Evolutionary conservation across 306 rosid species (phyloP), one percentile per base, ranked within the genome.

Genomic region (Quercus wislizeni): DNA sequence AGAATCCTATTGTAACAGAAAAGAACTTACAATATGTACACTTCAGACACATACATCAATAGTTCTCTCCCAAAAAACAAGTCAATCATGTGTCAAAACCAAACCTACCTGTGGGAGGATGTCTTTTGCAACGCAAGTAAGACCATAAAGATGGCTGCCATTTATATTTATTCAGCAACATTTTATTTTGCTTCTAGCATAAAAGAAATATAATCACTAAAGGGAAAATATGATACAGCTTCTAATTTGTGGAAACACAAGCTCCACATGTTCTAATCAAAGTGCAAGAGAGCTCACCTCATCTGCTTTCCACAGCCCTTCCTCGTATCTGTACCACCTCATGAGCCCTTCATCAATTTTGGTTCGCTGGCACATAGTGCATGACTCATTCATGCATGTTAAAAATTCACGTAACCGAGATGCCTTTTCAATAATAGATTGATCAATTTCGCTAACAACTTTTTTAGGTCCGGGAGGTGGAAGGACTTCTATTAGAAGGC

Each of bases 311-410:
- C 96, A 90, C 20, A 83, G 83, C 77, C 91, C 87, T 75, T 92
- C 92, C 87, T 89, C 96, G 4, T 92, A 92, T 75, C 79, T 89
- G 85, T 92, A 92, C 97, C 97, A 92, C 92, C 97, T 92, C 77
- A 92, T 55, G 20, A 85, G 77, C 77, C 97, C 97, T 73, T 92
- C 95, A 21, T 92, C 92, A 15, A 58, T 71, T 81, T 80, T 86
- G 4, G 93, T 89, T 49, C 93, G 79, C 67, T 89, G 89, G 85
- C 97, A 92, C 92, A 90, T 92, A 73, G 85, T 55, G 70, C 97
- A 90, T 0, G 89, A 43, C 49, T 87, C 91, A 0, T 90, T 77
- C 93, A 86, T 90, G 91, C 97, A 92, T 1, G 90, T 83, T 68
- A 87, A 27, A 54, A 92, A 90, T 51, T 72, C 68, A 1, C 88